These are phyloP conservation scores for Marvania coccoides DNA, from an alignment of 139 green algal species.

Conservation along the genomic window DNA sequence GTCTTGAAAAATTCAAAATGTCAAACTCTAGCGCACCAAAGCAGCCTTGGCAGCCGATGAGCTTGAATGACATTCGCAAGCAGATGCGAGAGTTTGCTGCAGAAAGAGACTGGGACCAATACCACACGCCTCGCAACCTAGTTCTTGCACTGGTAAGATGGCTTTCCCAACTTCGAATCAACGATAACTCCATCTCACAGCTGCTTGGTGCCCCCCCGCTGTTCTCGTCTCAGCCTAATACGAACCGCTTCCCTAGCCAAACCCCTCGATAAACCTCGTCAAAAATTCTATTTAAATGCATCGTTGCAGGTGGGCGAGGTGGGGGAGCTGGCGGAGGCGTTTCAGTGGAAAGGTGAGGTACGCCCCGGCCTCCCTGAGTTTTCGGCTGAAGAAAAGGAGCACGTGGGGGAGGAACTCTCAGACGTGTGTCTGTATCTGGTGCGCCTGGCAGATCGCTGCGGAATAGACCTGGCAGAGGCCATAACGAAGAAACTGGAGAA, in stretches of 20 bases:
- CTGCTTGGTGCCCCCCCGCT: too few species aligned
- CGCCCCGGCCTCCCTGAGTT: conserved; percentile 40
- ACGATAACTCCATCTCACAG: neutral
- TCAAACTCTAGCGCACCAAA: neutral
- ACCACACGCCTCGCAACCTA: conserved; percentile 75
- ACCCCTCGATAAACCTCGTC: too few species aligned
- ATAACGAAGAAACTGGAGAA: conserved; percentile 39
- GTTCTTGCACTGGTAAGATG: conserved; percentile 41
- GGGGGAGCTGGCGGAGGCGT: conserved; percentile 54
- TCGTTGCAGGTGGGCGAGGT: conserved; percentile 31
- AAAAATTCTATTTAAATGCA: neutral
- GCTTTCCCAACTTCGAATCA: neutral
- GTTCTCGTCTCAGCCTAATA: neutral
- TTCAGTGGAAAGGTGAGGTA: conserved; percentile 64
- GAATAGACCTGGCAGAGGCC: conserved; percentile 51
- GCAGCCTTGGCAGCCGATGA: conserved; percentile 4
- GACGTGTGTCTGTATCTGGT: conserved; percentile 75
- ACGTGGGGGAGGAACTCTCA: conserved; percentile 63
- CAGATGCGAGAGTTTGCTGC: conserved; percentile 31
- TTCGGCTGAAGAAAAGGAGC: conserved; percentile 26
- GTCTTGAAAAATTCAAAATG: neutral
- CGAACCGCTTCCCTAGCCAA: too few species aligned
- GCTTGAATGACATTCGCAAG: conserved; percentile 36
- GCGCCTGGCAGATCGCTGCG: conserved; percentile 57
- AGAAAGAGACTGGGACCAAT: conserved; percentile 64